Conservation (phyloP, 148 eudicot genomes). For the Heliamphora exappendiculata region DNA sequence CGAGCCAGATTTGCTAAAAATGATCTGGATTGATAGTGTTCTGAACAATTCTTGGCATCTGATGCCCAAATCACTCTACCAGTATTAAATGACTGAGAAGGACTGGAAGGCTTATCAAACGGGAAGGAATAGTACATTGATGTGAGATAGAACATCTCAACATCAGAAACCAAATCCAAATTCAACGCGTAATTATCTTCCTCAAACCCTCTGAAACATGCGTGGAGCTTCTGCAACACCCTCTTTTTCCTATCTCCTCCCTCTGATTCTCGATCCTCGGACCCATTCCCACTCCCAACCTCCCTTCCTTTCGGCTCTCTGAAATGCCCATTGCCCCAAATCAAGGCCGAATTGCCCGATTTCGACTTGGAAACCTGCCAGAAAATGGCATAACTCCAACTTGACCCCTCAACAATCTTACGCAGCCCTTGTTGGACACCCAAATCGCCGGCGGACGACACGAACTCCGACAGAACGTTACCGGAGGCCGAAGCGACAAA, state of each 20-base stretch:
- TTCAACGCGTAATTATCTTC: conserved; percentile 50
- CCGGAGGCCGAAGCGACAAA: conserved; percentile 50
- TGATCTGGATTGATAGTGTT: conserved; percentile 69
- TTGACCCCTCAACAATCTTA: conserved; percentile 71
- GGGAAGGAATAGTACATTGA: conserved; percentile 80
- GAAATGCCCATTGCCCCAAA: conserved; percentile 96
- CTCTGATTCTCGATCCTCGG: conserved; percentile 22
- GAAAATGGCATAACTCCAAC: conserved; percentile 81
- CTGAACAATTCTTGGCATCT: conserved; percentile 50
- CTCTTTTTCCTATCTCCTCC: conserved; percentile 36
- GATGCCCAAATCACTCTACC: conserved; percentile 75
- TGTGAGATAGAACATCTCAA: conserved; percentile 76
- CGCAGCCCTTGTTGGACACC: conserved; percentile 57
- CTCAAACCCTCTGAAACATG: conserved; percentile 57
- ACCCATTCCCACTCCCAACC: conserved; percentile 10
- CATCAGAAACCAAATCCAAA: conserved; percentile 61
- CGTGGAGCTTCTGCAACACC: conserved; percentile 69
- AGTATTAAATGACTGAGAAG: conserved; percentile 65
- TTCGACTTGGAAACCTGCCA: conserved; percentile 87
- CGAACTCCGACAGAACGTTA: conserved; percentile 50
- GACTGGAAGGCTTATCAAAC: conserved; percentile 64
- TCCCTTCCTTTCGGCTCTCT: conserved; percentile 35
- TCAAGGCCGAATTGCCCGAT: conserved; percentile 74
- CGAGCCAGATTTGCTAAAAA: conserved; percentile 51
- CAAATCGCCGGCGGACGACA: conserved; percentile 50